A percentile compares a stretch with the other conserved stretches of the same genome.
These are phyloP conservation scores for Rhynchosporium secalis DNA, from an alignment of 2,329 filamentous ascomycete genomes.

Conservation along the genomic window DNA sequence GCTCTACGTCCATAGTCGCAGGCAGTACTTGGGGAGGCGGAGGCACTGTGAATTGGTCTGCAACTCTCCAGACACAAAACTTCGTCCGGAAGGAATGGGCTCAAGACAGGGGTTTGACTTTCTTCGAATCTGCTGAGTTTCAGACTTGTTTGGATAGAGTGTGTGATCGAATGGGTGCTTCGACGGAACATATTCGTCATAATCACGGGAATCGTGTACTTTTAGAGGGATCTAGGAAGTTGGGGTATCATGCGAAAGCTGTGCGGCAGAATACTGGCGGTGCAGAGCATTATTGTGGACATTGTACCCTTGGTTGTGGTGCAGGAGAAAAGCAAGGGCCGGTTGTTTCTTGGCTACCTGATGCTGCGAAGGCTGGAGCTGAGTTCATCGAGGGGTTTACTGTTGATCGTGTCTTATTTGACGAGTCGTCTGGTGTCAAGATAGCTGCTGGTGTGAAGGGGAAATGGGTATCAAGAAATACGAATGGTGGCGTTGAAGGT, in stretches of 20 bases:
- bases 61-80: slow-evolving; percentile 64
- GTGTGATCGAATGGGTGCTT: slow-evolving; percentile 75
- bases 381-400: slow-evolving; percentile 82
- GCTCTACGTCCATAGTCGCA: slow-evolving; percentile 60
- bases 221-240: slow-evolving; percentile 71
- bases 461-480: slow-evolving; percentile 71
- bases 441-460: slow-evolving; percentile 72
- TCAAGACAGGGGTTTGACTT: slow-evolving; percentile 59
- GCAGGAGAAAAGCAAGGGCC: slow-evolving; percentile 78
- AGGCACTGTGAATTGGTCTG: slow-evolving; percentile 74
- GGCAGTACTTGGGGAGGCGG: slow-evolving; percentile 82
- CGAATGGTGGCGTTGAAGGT: slow-evolving; percentile 57
- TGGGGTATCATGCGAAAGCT: slow-evolving; percentile 68
- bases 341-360: slow-evolving; percentile 72
- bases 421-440: slow-evolving; percentile 48
- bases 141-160: slow-evolving; percentile 80
- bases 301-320: slow-evolving; percentile 61
- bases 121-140: slow-evolving; percentile 73
- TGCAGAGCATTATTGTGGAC: slow-evolving; percentile 71
- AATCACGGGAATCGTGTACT: slow-evolving; percentile 71
- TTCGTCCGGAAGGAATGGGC: slow-evolving; percentile 84
- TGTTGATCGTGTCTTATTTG: slow-evolving; percentile 70
- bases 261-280: slow-evolving; percentile 81
- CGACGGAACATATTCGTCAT: slow-evolving; percentile 64
- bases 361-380: slow-evolving; percentile 75